A percentile compares a stretch with the other conserved stretches of the same genome.
These are phyloP conservation scores for Golubevia pallescens DNA, from an alignment of 1,284 basidiomycete species.

Conservation along the genomic window DNA sequence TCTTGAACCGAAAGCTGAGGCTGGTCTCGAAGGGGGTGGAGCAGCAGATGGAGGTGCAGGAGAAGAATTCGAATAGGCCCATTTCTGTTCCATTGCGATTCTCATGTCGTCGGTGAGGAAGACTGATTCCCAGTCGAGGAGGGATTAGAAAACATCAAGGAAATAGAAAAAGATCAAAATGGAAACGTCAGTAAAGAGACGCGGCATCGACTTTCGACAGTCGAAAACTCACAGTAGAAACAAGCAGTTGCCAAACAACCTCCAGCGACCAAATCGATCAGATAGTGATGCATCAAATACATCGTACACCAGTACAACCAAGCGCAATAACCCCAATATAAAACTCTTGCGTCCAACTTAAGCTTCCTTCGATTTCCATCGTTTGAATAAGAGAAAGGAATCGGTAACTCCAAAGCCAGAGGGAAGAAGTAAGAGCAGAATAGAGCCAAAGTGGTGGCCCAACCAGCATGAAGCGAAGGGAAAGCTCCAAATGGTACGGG, in stretches of 20 bases:
- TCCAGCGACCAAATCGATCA: constrained; percentile 59
- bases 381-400: background rate
- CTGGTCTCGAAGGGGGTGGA: constrained; percentile 26
- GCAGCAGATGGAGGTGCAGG: constrained; percentile 19
- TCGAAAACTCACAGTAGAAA: constrained; percentile 30
- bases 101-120: constrained; percentile 55
- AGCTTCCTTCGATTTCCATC: constrained; percentile 10
- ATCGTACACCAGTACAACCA: constrained; percentile 63
- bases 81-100: constrained; percentile 45
- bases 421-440: constrained; percentile 63
- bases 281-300: constrained; percentile 63
- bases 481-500: constrained; percentile 63
- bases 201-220: background rate
- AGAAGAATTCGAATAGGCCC: background rate
- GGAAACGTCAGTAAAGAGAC: background rate
- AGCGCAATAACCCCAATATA: constrained; percentile 55
- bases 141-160: background rate
- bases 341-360: constrained; percentile 39
- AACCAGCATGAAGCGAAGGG: constrained; percentile 57
- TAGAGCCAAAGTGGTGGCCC: constrained; percentile 55
- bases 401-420: constrained; percentile 14
- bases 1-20: constrained; percentile 25
- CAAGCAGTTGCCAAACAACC: constrained; percentile 54
- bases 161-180: background rate
- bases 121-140: constrained; percentile 1